Evolutionary conservation across 345 rosid genomes (phyloP).

Genomic region (Salix koriyanagi): DNA sequence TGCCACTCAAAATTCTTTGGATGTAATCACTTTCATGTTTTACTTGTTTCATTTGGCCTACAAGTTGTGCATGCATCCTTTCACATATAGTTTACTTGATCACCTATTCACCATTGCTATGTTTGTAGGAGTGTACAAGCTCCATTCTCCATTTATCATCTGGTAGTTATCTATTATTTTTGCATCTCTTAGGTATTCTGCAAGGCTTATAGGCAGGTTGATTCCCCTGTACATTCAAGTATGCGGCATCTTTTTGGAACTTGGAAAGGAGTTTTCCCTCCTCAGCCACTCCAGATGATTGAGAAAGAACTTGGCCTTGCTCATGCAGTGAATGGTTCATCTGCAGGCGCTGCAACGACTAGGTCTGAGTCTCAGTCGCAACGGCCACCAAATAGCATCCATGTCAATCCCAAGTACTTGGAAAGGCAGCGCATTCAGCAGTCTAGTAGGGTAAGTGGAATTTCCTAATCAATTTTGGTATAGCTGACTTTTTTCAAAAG

Average conservation of each 20-base stretch:
- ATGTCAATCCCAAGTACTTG: constrained; percentile 93
- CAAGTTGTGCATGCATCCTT: background rate
- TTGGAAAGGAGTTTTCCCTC: constrained; percentile 97
- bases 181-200: constrained; percentile 62
- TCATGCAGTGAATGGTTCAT: constrained; percentile 61
- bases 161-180: background rate
- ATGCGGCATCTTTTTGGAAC: constrained; percentile 99
- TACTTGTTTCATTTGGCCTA: constrained; percentile 3
- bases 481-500: background rate
- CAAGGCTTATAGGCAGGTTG: constrained; percentile 86
- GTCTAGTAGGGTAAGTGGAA: constrained; percentile 61
- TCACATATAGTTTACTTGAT: background rate
- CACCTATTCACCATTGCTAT: background rate
- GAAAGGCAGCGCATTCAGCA: constrained; percentile 93
- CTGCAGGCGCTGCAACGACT: constrained; percentile 48
- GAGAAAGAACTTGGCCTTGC: constrained; percentile 89
- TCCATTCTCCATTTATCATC: background rate
- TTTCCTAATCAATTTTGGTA: background rate
- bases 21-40: background rate
- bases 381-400: constrained; percentile 85
- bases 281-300: constrained; percentile 62
- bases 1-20: background rate
- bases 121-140: constrained; percentile 1
- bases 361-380: constrained; percentile 66
- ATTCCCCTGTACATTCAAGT: constrained; percentile 63